Evolutionary conservation across 805 yeast species (phyloP), one percentile per base, ranked within the genome.

Genomic region (Metschnikowia reukaufii): DNA sequence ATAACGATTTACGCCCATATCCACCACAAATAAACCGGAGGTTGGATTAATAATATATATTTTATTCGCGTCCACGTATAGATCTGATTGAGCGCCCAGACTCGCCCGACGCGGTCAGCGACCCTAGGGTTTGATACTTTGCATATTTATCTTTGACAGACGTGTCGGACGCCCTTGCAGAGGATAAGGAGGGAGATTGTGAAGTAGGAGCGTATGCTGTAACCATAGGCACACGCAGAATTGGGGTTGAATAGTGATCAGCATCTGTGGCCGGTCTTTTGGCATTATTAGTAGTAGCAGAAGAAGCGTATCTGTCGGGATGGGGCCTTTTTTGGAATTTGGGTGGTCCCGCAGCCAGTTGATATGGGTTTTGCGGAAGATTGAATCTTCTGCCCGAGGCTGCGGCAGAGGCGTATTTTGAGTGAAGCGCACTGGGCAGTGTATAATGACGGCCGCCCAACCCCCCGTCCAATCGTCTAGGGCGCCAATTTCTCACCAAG

Each of bases 401-500:
- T 10, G 67, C 66, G 2, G 74, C 74, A 4, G 75, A 68, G 0
- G 74, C 67, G 29, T 59, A 58, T 34, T 53, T 48, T 25, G 58
- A 45, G 30, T 54, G 54, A n/a, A 40, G 40, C 7, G 52, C 45
- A 31, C 59, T 62, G 4, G 67, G 61, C 49, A 64, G 69, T 2
- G 81, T 74, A 59, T 83, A 83, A 42, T 82, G 81, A 45, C 94
- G 72, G 1, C 96, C 96, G 4, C 97, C 97, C n/a, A 87, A 65
- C 0, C 97, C 97, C 4, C 97, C 97, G 1, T 96, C 97, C 2
- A 92, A 70, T 48, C 92, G 63, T 56, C 86, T 62, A 0, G 95
- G 94, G 45, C 74, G 76, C 86, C 91, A 87, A 54, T 75, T 78
- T 45, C 84, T 77, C 13, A 78, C 76, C 1, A 81, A 64, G 38